Base-by-base conservation (phyloP, 202 grass and related monocot species). In the Panicum hallii region DNA sequence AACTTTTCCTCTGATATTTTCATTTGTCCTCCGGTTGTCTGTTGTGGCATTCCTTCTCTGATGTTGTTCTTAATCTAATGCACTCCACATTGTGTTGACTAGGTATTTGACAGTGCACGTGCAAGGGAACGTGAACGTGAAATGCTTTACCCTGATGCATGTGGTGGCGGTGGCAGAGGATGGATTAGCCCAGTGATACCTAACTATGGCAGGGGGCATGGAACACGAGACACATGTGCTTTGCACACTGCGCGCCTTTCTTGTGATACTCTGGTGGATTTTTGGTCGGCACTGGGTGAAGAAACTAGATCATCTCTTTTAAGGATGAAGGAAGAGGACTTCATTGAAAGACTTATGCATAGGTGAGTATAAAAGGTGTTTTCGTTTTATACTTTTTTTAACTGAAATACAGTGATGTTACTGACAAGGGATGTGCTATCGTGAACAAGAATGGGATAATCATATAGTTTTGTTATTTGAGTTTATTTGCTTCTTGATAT, bases 51-150 rank as follows among this genome's bases (percentile, higher is more conserved):
- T 74, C 38, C 40, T 43, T 66, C 61, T 60, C 17, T 4, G 19
- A 67, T 73, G 14, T 76, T 58, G 20, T 79, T 69, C 36, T 76
- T 71, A 47, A 5, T 65, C 32, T 11, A 56, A 46, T 72, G 61
- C 38, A 73, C 41, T 74, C 12, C 5, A 50, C 5, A 28, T 70
- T 76, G 41, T 38, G 40, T 76, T 84, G 0, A 75, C 17, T 79
- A 97, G 94, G 90, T 94, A 74, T 97, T 94, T 94, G 94, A 94
- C 78, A 94, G 87, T 85, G 94, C 94, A 82, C 85, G 90, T 72
- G 89, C 80, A 5, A 92, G 94, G 74, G 94, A 97, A 78, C 89
- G 81, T 55, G 94, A 97, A 68, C 78, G 94, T 43, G 91, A 97
- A 83, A 86, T 97, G 90, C 86, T 97, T 48, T 97, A 97, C 63